These are phyloP conservation scores for Apiospora aurea DNA, from an alignment of 2,329 filamentous ascomycete genomes.

Conservation along the genomic window DNA sequence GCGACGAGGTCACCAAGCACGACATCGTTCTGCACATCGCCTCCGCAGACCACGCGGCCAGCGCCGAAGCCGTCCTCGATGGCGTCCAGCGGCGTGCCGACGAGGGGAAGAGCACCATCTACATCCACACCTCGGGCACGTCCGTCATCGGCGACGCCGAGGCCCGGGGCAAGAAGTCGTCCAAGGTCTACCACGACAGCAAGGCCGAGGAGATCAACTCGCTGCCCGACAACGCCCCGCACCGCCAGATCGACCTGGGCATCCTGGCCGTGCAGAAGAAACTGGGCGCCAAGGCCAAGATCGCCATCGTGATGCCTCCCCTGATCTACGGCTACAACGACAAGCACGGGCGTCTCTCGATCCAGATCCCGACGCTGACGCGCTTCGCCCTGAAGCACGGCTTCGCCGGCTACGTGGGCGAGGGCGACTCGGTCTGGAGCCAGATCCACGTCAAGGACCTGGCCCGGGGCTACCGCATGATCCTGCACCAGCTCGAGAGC, in stretches of 20 bases:
- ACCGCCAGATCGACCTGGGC: conserved; percentile 53
- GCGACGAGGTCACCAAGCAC: conserved; percentile 43
- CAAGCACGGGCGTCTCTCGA: conserved; percentile 49
- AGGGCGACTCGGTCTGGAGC: conserved; percentile 49
- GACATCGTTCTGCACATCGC: conserved; percentile 58
- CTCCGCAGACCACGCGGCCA: conserved; percentile 55
- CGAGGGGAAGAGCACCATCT: conserved; percentile 49
- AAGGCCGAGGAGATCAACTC: conserved; percentile 48
- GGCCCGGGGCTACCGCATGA: conserved; percentile 50
- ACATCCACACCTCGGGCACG: conserved; percentile 57
- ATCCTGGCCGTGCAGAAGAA: conserved; percentile 47
- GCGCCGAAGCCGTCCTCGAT: conserved; percentile 51
- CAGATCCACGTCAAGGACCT: conserved; percentile 57
- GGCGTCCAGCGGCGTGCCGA: conserved; percentile 49
- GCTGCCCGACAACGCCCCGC: conserved; percentile 49
- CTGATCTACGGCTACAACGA: conserved; percentile 54
- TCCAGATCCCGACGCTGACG: conserved; percentile 55
- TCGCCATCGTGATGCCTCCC: conserved; percentile 56
- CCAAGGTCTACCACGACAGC: conserved; percentile 52
- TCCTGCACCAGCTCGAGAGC: conserved; percentile 54
- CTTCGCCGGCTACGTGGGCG: conserved; percentile 52
- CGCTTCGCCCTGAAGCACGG: conserved; percentile 57
- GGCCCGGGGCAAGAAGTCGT: conserved; percentile 42
- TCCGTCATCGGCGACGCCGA: conserved; percentile 48
- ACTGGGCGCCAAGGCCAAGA: conserved; percentile 48